phyloP scores from a whole-genome alignment of 2,329 filamentous ascomycete species.

The Pezicula rhizophila region DNA sequence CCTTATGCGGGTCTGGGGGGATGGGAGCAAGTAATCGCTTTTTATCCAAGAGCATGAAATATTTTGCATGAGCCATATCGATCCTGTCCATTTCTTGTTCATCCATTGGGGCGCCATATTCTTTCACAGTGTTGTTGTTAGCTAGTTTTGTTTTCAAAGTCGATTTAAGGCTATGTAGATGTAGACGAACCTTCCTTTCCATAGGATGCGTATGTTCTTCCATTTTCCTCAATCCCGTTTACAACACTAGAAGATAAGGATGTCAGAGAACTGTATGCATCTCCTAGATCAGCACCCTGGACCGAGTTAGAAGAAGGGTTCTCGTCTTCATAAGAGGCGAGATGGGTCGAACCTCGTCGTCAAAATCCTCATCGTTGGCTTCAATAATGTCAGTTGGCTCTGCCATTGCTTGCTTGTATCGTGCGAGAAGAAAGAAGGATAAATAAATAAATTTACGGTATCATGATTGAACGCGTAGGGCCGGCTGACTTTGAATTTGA shows the following conservation, averaged over 20 bases:
- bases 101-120: conserved; percentile 16
- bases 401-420: not conserved
- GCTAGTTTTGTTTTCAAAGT: not conserved
- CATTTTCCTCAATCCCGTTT: conserved; percentile 5
- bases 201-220: conserved; percentile 9
- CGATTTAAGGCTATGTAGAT: not conserved
- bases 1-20: conserved; percentile 20
- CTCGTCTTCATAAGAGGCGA: not conserved
- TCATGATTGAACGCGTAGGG: no score
- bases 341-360: not conserved
- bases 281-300: not conserved
- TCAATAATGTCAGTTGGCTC: not conserved
- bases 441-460: no score
- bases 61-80: conserved; percentile 15
- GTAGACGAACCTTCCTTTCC: conserved; percentile 8
- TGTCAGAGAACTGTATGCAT: not conserved
- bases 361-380: not conserved
- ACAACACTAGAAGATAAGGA: conserved; percentile 2
- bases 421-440: no score
- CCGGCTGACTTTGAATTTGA: no score
- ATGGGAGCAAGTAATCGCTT: conserved; percentile 10
- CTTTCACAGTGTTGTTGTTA: conserved; percentile 1
- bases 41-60: conserved; percentile 10
- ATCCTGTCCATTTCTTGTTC: conserved; percentile 14
- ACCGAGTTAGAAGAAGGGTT: not conserved